A percentile compares a stretch with the other conserved stretches of the same genome.
Evolutionary conservation across 225 moss, liverwort and hornwort species (phyloP).

Genomic region (Polytrichum formosum): DNA sequence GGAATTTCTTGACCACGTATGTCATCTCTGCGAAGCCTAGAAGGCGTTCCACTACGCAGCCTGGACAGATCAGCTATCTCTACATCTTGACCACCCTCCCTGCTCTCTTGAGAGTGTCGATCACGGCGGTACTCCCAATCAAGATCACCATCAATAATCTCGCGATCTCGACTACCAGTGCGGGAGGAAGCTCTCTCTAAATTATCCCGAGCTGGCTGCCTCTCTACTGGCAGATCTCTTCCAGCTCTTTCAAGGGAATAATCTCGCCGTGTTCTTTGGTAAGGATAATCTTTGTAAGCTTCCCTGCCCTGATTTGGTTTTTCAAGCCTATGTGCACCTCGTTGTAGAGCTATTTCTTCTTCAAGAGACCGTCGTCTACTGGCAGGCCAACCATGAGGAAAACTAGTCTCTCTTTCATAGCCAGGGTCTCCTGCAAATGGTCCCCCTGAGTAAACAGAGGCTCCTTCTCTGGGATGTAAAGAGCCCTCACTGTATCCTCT

Average conservation of each 20-base stretch:
- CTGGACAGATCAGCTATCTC: conserved; percentile 63
- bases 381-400: conserved; percentile 76
- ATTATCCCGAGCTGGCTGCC: conserved; percentile 29
- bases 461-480: conserved; percentile 63
- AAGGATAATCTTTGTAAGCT: conserved; percentile 40
- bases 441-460: conserved; percentile 53
- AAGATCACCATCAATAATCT: conserved; percentile 65
- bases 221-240: conserved; percentile 29
- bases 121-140: conserved; percentile 74
- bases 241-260: conserved; percentile 38
- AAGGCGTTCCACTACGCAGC: conserved; percentile 61
- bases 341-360: conserved; percentile 74
- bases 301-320: conserved; percentile 69
- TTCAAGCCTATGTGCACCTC: conserved; percentile 76
- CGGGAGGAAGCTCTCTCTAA: conserved; percentile 40
- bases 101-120: conserved; percentile 49
- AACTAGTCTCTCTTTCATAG: conserved; percentile 65
- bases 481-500: conserved; percentile 74
- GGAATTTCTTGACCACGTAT: conserved; percentile 3
- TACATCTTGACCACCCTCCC: conserved; percentile 73
- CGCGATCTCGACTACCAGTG: conserved; percentile 70
- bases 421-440: conserved; percentile 63
- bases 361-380: conserved; percentile 78
- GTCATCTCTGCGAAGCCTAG: conserved; percentile 42
- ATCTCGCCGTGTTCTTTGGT: conserved; percentile 59